A percentile compares a stretch with the other conserved stretches of the same genome.
Conservation (phyloP, 2,329 filamentous ascomycete species). For the Colletotrichum lupini region DNA sequence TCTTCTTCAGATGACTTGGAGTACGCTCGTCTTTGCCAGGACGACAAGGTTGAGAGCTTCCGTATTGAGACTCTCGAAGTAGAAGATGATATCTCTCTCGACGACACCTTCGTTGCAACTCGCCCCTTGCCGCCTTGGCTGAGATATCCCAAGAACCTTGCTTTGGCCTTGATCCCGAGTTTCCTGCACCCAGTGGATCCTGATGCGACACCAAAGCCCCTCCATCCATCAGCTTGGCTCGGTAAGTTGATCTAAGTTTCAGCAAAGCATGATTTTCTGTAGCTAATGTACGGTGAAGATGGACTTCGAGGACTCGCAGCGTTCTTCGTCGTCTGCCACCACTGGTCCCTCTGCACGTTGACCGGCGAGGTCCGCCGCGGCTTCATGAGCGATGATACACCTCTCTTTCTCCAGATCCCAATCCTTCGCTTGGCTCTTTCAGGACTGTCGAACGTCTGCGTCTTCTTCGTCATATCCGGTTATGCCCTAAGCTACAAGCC, state of each 20-base stretch:
- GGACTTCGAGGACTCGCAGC: conserved; percentile 7
- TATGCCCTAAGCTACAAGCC: conserved; percentile 68
- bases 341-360: background rate
- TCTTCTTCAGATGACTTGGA: background rate
- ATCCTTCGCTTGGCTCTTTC: conserved; percentile 64
- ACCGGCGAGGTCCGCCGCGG: background rate
- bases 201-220: background rate
- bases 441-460: conserved; percentile 66
- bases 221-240: background rate
- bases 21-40: background rate
- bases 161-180: background rate
- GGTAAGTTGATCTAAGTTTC: background rate
- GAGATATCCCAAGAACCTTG: background rate
- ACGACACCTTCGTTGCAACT: background rate
- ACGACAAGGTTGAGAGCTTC: background rate
- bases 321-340: background rate
- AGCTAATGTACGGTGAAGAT: conserved; percentile 29
- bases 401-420: conserved; percentile 56
- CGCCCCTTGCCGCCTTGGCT: background rate
- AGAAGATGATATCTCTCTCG: background rate
- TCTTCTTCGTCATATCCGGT: conserved; percentile 73
- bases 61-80: background rate
- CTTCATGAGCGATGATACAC: background rate
- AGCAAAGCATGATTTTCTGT: background rate
- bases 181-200: background rate